phyloP scores from a whole-genome alignment of 208 protist species.

The Trypanosoma brucei region DNA sequence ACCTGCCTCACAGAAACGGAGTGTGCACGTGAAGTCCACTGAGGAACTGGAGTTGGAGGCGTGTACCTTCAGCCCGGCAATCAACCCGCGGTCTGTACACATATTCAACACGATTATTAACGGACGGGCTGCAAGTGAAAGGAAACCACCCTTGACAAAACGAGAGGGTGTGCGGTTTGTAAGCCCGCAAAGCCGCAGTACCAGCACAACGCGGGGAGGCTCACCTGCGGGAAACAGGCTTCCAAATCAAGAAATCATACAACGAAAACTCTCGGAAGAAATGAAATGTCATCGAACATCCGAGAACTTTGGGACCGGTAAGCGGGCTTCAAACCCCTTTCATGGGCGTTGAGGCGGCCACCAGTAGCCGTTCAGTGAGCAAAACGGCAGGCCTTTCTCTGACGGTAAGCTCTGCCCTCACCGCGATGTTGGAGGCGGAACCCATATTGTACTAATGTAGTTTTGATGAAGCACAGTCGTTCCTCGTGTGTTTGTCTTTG shows the following conservation, averaged over 20 bases:
- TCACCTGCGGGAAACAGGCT: slow-evolving; percentile 30
- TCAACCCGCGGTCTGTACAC: slow-evolving; percentile 26
- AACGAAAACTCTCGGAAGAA: slow-evolving; percentile 17
- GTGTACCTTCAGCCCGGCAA: slow-evolving; percentile 30
- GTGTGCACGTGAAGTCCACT: not conserved
- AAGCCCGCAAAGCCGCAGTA: too few species aligned
- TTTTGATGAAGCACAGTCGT: too few species aligned
- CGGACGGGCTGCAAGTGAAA: not conserved
- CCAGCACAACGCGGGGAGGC: slow-evolving; percentile 1
- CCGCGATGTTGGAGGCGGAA: too few species aligned
- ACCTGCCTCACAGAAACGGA: not conserved
- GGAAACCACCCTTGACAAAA: not conserved
- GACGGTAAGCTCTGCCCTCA: too few species aligned
- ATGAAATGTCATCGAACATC: slow-evolving; percentile 15
- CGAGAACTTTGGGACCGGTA: slow-evolving; percentile 15
- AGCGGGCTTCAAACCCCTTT: slow-evolving; percentile 26
- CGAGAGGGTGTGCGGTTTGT: not conserved
- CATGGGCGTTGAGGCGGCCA: slow-evolving; percentile 9
- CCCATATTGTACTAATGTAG: too few species aligned
- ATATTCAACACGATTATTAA: slow-evolving; percentile 26
- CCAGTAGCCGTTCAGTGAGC: not conserved
- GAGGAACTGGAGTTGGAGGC: slow-evolving; percentile 21
- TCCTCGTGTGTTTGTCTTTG: too few species aligned
- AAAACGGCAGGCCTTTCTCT: slow-evolving; percentile 7
- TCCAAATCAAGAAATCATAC: slow-evolving; percentile 15